These are phyloP conservation scores for Neophaeococcomyces aloes DNA, from an alignment of 2,329 filamentous ascomycete genomes.

Conservation along the genomic window DNA sequence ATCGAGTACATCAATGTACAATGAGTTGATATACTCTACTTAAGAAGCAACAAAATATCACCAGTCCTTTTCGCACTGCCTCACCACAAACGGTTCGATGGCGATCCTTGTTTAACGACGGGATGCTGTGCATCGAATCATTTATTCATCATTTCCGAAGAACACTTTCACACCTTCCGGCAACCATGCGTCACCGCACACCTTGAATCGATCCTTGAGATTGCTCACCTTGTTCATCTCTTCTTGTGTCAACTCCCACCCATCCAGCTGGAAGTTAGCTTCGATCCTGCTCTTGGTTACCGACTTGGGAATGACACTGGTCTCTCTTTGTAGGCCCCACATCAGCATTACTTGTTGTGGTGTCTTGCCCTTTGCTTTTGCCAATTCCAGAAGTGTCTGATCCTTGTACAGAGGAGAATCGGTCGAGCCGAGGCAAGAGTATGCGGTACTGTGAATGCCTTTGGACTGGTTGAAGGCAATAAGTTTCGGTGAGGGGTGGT, in stretches of 20 bases:
- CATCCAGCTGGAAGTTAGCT: conserved; percentile 65
- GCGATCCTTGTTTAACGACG: too few relatives aligned
- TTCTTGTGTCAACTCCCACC: conserved; percentile 60
- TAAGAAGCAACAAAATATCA: too few relatives aligned
- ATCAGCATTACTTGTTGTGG: conserved; percentile 63
- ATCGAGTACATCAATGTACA: too few relatives aligned
- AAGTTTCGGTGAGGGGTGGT: conserved; percentile 70
- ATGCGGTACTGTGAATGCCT: conserved; percentile 55
- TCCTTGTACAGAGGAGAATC: conserved; percentile 57
- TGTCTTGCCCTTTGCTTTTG: conserved; percentile 21
- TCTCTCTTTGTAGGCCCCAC: conserved; percentile 73
- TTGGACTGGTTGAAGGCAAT: conserved; percentile 61
- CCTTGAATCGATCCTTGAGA: conserved; percentile 69
- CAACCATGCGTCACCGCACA: conserved; percentile 64
- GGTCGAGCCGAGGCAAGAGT: conserved; percentile 62
- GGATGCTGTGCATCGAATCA: not conserved
- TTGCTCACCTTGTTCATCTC: conserved; percentile 59
- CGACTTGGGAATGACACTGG: conserved; percentile 77
- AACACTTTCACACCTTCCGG: conserved; percentile 50
- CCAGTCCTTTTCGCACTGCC: too few relatives aligned
- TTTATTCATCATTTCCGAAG: conserved; percentile 36
- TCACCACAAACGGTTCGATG: too few relatives aligned
- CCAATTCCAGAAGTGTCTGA: conserved; percentile 19
- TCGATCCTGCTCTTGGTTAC: conserved; percentile 64
- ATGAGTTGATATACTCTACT: too few relatives aligned